A percentile compares a stretch with the other conserved stretches of the same genome.
Conservation (phyloP, 2,329 filamentous ascomycete genomes). For the Epichloe sp. region DNA sequence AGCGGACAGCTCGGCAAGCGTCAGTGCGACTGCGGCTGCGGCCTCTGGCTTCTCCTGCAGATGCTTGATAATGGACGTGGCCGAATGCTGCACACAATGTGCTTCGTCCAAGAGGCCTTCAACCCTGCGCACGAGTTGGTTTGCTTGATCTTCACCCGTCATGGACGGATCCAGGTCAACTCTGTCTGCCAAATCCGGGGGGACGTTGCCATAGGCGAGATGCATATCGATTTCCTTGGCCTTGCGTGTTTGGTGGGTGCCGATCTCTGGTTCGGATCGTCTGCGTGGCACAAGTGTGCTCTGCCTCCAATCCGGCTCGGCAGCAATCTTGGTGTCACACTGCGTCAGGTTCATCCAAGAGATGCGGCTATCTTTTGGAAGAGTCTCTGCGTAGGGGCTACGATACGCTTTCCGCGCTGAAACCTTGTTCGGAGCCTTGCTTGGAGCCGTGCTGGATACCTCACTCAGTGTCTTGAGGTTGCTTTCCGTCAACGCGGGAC, state of each 20-base stretch:
- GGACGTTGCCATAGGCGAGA: conserved; percentile 76
- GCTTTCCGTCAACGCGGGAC: conserved; percentile 33
- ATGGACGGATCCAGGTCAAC: conserved; percentile 34
- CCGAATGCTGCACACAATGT: conserved; percentile 77
- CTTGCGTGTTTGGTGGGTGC: conserved; percentile 11
- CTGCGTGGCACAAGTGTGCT: conserved; percentile 20
- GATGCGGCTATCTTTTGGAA: conserved; percentile 29
- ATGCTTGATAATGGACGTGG: conserved; percentile 67
- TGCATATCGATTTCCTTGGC: conserved; percentile 67
- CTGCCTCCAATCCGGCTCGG: conserved; percentile 5
- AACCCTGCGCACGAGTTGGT: conserved; percentile 56
- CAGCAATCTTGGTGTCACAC: conserved; percentile 16
- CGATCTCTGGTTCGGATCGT: conserved; percentile 26
- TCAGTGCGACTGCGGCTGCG: conserved; percentile 84
- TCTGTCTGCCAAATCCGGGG: conserved; percentile 47
- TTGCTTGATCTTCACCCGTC: conserved; percentile 34
- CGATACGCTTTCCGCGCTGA: conserved; percentile 20
- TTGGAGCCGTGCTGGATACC: conserved; percentile 35
- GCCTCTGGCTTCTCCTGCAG: conserved; percentile 63
- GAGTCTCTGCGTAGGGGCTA: conserved; percentile 21
- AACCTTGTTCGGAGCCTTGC: conserved; percentile 20
- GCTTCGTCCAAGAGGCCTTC: conserved; percentile 74
- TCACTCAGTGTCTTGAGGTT: conserved; percentile 43
- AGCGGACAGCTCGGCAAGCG: conserved; percentile 79
- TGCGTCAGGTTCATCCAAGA: conserved; percentile 19